Conservation (phyloP, 768 basidiomycete genomes). For the Jaapia argillacea region DNA sequence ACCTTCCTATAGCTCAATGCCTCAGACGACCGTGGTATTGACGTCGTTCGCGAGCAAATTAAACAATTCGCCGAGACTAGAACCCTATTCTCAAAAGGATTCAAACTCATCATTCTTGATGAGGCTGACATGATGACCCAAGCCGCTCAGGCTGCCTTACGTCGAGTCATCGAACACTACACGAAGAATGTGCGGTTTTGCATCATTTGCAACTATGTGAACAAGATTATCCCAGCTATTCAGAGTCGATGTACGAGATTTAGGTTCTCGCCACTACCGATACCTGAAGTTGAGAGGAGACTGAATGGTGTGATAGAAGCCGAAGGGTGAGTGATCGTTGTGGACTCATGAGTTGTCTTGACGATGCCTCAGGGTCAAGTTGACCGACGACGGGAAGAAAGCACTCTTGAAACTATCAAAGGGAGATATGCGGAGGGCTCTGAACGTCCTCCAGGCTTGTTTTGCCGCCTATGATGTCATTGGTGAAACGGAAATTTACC, state of each 20-base stretch:
- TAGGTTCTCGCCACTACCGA: conserved; percentile 89
- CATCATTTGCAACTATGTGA: conserved; percentile 99
- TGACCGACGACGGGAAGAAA: conserved; percentile 78
- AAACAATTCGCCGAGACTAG: conserved; percentile 97
- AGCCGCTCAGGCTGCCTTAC: conserved; percentile 91
- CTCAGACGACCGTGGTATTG: conserved; percentile 96
- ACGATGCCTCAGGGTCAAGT: conserved; percentile 52
- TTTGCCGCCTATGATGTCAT: conserved; percentile 90
- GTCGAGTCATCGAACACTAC: conserved; percentile 96
- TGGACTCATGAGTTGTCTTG: background rate
- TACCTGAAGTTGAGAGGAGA: conserved; percentile 76
- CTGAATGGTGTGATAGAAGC: conserved; percentile 68
- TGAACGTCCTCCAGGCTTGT: conserved; percentile 96
- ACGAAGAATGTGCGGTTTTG: conserved; percentile 98
- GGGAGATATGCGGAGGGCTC: conserved; percentile 95
- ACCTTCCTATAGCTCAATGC: conserved; percentile 71
- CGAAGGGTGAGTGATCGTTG: conserved; percentile 53
- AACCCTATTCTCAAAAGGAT: conserved; percentile 84
- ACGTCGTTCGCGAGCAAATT: conserved; percentile 97
- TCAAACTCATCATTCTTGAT: conserved; percentile 95
- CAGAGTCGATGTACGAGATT: conserved; percentile 98
- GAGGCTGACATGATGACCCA: conserved; percentile 99
- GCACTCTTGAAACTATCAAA: conserved; percentile 91
- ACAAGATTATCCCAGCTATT: conserved; percentile 97
- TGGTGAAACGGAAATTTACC: conserved; percentile 89